These are phyloP conservation scores for Gossypium raimondii DNA, from an alignment of 345 rosid species.

Conservation along the genomic window DNA sequence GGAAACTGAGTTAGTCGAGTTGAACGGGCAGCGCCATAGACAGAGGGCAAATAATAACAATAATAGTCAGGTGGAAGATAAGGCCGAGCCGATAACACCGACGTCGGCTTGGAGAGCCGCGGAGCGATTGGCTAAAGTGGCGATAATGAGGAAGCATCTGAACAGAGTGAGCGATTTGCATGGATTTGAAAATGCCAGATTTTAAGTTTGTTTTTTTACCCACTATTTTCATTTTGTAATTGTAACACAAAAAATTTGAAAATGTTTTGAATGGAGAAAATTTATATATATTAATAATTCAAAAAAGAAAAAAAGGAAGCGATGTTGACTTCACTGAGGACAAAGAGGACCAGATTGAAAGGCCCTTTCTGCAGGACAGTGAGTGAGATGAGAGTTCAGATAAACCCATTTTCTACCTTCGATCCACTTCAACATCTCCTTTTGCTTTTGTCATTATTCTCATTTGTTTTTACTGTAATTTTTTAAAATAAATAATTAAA, in stretches of 20 bases:
- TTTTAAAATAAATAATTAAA: not conserved
- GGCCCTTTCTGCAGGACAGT: slow-evolving; percentile 26
- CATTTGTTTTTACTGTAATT: not conserved
- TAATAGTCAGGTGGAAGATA: slow-evolving; percentile 31
- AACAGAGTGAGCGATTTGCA: slow-evolving; percentile 92
- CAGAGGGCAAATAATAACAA: not conserved
- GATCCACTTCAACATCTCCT: not conserved
- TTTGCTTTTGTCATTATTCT: not conserved
- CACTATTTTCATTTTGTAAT: slow-evolving; percentile 27
- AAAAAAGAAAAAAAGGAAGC: slow-evolving; percentile 4
- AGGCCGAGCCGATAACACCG: slow-evolving; percentile 70
- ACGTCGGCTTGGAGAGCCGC: slow-evolving; percentile 95
- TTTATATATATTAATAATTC: too few species aligned
- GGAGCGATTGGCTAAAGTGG: slow-evolving; percentile 84
- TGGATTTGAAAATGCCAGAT: slow-evolving; percentile 94
- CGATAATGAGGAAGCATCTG: slow-evolving; percentile 83
- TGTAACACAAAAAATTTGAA: slow-evolving; percentile 13
- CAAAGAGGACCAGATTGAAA: slow-evolving; percentile 36
- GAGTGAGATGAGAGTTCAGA: not conserved
- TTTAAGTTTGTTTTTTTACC: slow-evolving; percentile 28
- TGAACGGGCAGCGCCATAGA: slow-evolving; percentile 34
- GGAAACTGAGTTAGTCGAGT: slow-evolving; percentile 63
- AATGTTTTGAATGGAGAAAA: not conserved
- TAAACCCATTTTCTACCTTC: slow-evolving; percentile 5
- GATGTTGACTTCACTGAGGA: slow-evolving; percentile 17